Conservation (phyloP, 2,329 filamentous ascomycete species). For the Coniochaeta pulveracea region DNA sequence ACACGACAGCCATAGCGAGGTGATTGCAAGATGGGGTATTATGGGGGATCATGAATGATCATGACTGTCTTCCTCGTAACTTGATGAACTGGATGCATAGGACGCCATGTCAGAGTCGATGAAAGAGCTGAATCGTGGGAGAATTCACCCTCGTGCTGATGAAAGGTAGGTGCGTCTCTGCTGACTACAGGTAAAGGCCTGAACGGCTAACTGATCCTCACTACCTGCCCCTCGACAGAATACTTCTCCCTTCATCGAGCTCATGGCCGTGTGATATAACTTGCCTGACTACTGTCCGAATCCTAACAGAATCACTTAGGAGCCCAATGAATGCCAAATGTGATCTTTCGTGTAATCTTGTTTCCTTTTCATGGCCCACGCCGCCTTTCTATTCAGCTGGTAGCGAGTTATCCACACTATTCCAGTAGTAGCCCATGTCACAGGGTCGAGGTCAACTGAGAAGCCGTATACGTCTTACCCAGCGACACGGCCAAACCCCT, state of each 20-base stretch:
- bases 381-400: constrained; percentile 14
- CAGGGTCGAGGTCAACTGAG: constrained; percentile 27
- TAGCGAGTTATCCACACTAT: constrained; percentile 29
- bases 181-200: no score
- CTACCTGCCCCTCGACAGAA: no score
- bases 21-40: no score
- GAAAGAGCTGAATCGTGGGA: no score
- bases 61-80: no score
- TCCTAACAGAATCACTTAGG: constrained; percentile 33
- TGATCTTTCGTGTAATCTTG: not conserved
- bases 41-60: no score
- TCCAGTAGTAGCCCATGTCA: constrained; percentile 26
- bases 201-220: no score
- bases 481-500: constrained; percentile 34
- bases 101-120: no score
- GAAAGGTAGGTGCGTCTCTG: no score
- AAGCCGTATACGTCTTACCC: constrained; percentile 31
- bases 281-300: constrained; percentile 28
- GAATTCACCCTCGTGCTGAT: no score
- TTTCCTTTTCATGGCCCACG: not conserved
- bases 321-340: constrained; percentile 33
- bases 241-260: constrained; percentile 37
- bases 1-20: no score
- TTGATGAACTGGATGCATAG: no score
- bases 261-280: constrained; percentile 32